phyloP scores from a whole-genome alignment of 768 basidiomycete species.

The Mycena vulgaris region DNA sequence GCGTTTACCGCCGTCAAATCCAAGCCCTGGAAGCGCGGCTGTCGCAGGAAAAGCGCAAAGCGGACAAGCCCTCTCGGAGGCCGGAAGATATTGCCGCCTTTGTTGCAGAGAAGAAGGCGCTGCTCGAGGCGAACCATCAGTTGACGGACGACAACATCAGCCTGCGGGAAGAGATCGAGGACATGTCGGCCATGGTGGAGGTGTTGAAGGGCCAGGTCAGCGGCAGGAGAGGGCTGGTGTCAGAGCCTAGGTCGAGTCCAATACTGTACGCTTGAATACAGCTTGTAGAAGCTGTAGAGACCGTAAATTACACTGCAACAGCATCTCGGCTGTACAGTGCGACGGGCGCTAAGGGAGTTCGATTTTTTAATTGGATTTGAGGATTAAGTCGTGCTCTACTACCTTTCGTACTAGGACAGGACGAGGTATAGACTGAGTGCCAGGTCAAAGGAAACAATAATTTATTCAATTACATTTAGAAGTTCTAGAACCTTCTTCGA shows the following conservation, averaged over 20 bases:
- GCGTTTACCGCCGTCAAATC: slow-evolving; percentile 72
- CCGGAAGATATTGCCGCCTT: slow-evolving; percentile 62
- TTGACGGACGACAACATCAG: slow-evolving; percentile 73
- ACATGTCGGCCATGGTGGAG: slow-evolving; percentile 81
- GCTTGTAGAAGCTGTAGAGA: too few species aligned
- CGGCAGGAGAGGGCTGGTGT: slow-evolving; percentile 59
- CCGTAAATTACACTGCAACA: too few species aligned
- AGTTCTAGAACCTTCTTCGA: too few species aligned
- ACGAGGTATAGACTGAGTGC: too few species aligned
- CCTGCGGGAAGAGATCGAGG: slow-evolving; percentile 71
- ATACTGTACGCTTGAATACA: slow-evolving; percentile 40
- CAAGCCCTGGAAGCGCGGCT: slow-evolving; percentile 74
- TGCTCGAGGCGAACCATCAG: slow-evolving; percentile 65
- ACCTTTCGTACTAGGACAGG: too few species aligned
- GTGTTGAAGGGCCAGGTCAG: slow-evolving; percentile 70
- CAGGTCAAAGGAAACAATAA: too few species aligned
- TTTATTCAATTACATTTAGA: too few species aligned
- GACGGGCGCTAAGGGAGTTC: too few species aligned
- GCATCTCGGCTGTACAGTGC: too few species aligned
- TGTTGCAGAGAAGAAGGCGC: slow-evolving; percentile 60
- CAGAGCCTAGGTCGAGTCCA: slow-evolving; percentile 64
- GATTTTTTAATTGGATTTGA: too few species aligned
- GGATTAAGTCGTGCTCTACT: too few species aligned
- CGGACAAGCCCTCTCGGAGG: slow-evolving; percentile 50
- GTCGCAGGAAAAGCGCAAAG: slow-evolving; percentile 59